Conservation (phyloP, 345 rosid genomes). For the Clausena lansium region DNA sequence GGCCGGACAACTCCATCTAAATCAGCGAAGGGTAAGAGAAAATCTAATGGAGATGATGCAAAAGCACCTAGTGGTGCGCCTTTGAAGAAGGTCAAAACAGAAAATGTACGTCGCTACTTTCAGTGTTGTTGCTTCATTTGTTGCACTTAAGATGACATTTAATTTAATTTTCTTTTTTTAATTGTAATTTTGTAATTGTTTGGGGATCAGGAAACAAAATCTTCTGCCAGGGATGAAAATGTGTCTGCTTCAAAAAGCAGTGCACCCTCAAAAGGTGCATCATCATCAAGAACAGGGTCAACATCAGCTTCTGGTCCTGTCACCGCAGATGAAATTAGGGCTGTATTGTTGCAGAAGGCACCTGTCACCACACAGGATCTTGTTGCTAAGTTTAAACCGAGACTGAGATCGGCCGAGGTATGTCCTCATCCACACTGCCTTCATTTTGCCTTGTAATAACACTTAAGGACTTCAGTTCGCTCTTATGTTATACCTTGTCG, state of each 20-base stretch:
- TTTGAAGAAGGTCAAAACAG: slow-evolving; percentile 83
- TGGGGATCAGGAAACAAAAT: slow-evolving; percentile 47
- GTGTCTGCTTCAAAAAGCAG: slow-evolving; percentile 42
- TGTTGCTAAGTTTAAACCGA: slow-evolving; percentile 76
- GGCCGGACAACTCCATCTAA: slow-evolving; percentile 73
- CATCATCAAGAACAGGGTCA: slow-evolving; percentile 46
- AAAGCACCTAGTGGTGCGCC: slow-evolving; percentile 60
- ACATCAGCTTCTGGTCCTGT: slow-evolving; percentile 62
- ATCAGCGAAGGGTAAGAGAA: slow-evolving; percentile 83
- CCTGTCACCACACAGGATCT: slow-evolving; percentile 88
- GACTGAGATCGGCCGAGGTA: slow-evolving; percentile 74
- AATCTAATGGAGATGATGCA: slow-evolving; percentile 61
- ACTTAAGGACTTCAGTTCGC: background rate
- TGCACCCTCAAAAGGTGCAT: slow-evolving; percentile 40
- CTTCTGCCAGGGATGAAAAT: slow-evolving; percentile 49
- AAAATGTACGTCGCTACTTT: slow-evolving; percentile 50
- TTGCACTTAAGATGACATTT: background rate
- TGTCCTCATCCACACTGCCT: background rate
- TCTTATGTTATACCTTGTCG: background rate
- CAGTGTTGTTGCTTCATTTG: background rate
- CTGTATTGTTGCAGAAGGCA: slow-evolving; percentile 70
- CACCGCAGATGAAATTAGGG: slow-evolving; percentile 86
- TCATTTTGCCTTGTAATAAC: background rate
- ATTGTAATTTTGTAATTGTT: background rate
- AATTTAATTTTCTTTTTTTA: background rate